Evolutionary conservation across 2,329 filamentous ascomycete species (phyloP).

Genomic region (Delphinella strobiligena): DNA sequence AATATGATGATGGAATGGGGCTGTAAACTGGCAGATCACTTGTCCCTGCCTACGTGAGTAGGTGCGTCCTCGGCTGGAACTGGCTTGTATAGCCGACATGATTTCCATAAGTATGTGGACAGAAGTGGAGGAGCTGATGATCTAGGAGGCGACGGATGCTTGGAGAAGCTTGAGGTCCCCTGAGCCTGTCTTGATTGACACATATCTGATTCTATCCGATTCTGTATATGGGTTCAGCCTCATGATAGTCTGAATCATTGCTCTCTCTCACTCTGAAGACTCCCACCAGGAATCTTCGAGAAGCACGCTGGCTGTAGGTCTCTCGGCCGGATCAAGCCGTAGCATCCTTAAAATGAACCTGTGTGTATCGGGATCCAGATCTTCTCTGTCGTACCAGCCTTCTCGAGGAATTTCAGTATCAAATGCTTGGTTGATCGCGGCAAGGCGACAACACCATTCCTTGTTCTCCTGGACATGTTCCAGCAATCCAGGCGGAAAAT

Average conservation of each 20-base stretch:
- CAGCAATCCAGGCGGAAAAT: not conserved
- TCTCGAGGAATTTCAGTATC: not conserved
- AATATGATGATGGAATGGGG: slow-evolving; percentile 27
- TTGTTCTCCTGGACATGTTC: not conserved
- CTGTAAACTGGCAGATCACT: slow-evolving; percentile 19
- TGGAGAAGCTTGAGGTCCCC: no score
- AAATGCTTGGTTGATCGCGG: not conserved
- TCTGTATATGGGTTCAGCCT: no score
- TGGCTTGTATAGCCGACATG: no score
- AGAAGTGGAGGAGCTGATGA: no score
- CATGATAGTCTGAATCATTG: no score
- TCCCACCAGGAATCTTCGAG: no score
- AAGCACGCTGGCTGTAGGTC: no score
- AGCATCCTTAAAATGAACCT: slow-evolving; percentile 1
- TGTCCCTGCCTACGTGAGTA: slow-evolving; percentile 20
- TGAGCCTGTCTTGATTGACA: no score
- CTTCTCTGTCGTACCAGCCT: not conserved
- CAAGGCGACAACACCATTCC: not conserved
- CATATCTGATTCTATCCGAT: no score
- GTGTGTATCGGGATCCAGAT: not conserved
- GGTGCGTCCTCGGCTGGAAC: slow-evolving; percentile 16
- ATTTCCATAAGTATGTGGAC: no score
- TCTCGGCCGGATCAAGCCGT: not conserved
- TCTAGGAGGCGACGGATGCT: no score
- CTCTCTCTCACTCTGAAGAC: no score